Conservation (phyloP, 306 rosid species). For the Clitoria ternatea region DNA sequence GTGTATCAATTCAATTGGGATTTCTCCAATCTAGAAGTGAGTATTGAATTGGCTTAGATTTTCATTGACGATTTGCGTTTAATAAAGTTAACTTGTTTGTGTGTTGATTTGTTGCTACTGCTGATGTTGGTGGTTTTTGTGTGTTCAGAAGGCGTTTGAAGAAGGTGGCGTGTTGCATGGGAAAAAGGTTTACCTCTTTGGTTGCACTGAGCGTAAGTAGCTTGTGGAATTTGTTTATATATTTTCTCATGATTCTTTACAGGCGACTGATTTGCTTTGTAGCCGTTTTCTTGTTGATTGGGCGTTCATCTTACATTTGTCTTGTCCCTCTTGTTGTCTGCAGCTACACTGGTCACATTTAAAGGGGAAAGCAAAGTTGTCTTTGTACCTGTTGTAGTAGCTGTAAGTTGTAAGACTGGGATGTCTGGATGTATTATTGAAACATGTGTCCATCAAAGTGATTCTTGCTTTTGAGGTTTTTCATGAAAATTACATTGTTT, state of each 20-base stretch:
- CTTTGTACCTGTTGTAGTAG: constrained; percentile 78
- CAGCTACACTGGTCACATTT: constrained; percentile 71
- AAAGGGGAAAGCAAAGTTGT: constrained; percentile 68
- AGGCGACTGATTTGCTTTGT: background rate
- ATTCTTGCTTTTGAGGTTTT: background rate
- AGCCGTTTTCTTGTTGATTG: background rate
- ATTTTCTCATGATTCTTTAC: background rate
- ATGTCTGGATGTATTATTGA: background rate
- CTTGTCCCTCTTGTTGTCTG: constrained; percentile 23
- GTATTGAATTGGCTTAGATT: constrained; percentile 6
- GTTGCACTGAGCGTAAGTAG: constrained; percentile 72
- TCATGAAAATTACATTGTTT: background rate
- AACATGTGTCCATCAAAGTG: background rate
- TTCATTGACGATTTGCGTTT: background rate
- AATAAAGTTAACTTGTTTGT: background rate
- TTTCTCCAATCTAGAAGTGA: constrained; percentile 55
- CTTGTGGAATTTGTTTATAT: background rate
- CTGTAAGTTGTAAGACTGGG: constrained; percentile 48
- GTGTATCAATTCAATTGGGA: constrained; percentile 52
- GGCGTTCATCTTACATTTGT: background rate
- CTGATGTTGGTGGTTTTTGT: background rate
- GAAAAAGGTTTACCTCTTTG: constrained; percentile 76
- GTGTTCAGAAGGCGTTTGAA: constrained; percentile 63
- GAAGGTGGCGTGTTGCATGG: constrained; percentile 62
- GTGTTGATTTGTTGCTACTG: background rate